A percentile compares a stretch with the other conserved stretches of the same genome.
Evolutionary conservation across 352 stramenopile genomes (phyloP).

Genomic region (Lagenidium giganteum): DNA sequence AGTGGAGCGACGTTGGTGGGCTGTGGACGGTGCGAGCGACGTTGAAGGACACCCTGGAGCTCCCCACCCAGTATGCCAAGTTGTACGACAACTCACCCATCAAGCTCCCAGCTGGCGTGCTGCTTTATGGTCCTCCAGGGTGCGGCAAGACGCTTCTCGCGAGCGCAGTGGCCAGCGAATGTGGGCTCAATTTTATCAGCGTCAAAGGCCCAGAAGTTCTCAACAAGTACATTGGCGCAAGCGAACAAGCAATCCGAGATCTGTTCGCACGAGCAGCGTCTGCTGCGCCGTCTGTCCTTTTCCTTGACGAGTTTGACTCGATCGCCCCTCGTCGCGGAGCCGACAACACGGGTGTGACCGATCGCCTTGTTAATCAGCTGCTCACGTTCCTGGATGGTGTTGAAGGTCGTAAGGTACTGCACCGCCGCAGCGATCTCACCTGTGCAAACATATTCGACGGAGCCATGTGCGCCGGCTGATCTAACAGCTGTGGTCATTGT

Average conservation of each 20-base stretch:
- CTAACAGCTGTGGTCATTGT: no score
- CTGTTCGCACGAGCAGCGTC: conserved; percentile 75
- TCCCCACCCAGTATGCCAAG: conserved; percentile 73
- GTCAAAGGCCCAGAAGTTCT: conserved; percentile 88
- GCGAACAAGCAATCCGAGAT: conserved; percentile 86
- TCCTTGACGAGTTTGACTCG: conserved; percentile 93
- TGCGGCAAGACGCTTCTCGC: conserved; percentile 89
- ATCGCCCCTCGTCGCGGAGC: conserved; percentile 91
- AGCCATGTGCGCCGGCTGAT: no score
- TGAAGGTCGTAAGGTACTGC: conserved; percentile 82
- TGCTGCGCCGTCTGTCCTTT: conserved; percentile 75
- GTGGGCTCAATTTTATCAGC: conserved; percentile 86
- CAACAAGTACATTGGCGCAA: conserved; percentile 90
- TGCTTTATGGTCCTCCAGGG: conserved; percentile 88
- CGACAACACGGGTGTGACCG: conserved; percentile 94
- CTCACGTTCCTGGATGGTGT: conserved; percentile 97
- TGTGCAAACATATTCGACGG: no score
- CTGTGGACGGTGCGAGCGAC: conserved; percentile 74
- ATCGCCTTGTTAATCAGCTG: conserved; percentile 97
- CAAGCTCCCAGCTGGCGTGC: conserved; percentile 78
- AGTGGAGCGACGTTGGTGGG: conserved; percentile 86
- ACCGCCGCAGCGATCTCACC: no score
- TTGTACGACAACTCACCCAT: conserved; percentile 80
- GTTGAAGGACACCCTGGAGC: conserved; percentile 87
- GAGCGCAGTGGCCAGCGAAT: conserved; percentile 84